Percentiles rank a stretch among this genome's conserved stretches.
These are phyloP conservation scores for Stachybotrys chartarum DNA, from an alignment of 2,329 filamentous ascomycete species.

Conservation along the genomic window DNA sequence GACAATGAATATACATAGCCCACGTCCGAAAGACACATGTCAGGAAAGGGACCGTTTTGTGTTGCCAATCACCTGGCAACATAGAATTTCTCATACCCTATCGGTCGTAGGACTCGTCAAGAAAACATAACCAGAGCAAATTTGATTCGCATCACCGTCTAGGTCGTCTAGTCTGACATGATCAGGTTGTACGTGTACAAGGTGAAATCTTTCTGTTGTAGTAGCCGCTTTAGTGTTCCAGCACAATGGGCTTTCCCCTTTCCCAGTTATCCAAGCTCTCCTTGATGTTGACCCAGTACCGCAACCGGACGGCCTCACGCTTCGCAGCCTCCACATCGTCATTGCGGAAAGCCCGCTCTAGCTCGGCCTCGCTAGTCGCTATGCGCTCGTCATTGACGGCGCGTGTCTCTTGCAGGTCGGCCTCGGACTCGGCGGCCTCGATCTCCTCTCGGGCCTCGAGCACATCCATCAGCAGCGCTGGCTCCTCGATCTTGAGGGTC, in stretches of 20 bases:
- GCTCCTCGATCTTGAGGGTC: slow-evolving; percentile 58
- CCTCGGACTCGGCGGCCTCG: slow-evolving; percentile 63
- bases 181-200: background rate
- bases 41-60: too few relatives aligned
- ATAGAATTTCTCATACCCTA: too few relatives aligned
- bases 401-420: slow-evolving; percentile 52
- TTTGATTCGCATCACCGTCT: too few relatives aligned
- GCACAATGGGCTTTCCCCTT: slow-evolving; percentile 55
- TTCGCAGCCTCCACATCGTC: slow-evolving; percentile 62
- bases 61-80: too few relatives aligned
- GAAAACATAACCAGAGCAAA: too few relatives aligned
- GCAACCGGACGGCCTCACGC: slow-evolving; percentile 65
- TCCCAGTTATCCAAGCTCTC: slow-evolving; percentile 82
- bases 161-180: too few relatives aligned
- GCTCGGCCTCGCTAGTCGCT: slow-evolving; percentile 47
- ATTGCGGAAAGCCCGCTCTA: slow-evolving; percentile 58
- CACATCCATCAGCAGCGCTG: slow-evolving; percentile 67
- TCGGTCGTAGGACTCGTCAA: too few relatives aligned
- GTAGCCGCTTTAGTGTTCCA: slow-evolving; percentile 37
- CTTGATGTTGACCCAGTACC: slow-evolving; percentile 87
- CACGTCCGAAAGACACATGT: too few relatives aligned
- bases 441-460: slow-evolving; percentile 73
- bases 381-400: slow-evolving; percentile 64
- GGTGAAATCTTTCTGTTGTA: background rate
- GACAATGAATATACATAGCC: too few relatives aligned